Conservation (phyloP, 805 yeast genomes). For the Hagleromyces aurorensis region DNA sequence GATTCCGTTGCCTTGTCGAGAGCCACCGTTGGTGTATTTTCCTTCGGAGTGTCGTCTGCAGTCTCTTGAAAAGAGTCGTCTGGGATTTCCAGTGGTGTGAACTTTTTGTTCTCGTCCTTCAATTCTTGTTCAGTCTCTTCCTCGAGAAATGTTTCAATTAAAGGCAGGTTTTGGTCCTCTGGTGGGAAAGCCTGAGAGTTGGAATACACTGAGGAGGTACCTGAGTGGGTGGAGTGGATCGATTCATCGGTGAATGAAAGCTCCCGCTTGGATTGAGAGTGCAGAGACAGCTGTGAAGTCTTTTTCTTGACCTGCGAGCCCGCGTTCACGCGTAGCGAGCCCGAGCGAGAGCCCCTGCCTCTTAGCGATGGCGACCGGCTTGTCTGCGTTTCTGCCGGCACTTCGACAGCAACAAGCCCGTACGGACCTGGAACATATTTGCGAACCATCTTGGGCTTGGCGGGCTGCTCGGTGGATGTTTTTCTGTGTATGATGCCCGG, state of each 20-base stretch:
- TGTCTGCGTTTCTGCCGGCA: slow-evolving; percentile 38
- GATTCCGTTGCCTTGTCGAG: too few species aligned
- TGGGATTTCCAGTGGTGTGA: slow-evolving; percentile 8
- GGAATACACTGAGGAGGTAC: not conserved
- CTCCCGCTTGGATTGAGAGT: slow-evolving; percentile 8
- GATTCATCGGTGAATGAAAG: slow-evolving; percentile 7
- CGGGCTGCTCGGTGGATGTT: slow-evolving; percentile 16
- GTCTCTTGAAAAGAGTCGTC: slow-evolving; percentile 1
- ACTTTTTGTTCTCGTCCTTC: slow-evolving; percentile 10
- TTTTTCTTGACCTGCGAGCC: slow-evolving; percentile 9
- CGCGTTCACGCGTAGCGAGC: too few species aligned
- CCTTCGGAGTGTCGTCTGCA: too few species aligned
- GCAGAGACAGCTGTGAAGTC: slow-evolving; percentile 7
- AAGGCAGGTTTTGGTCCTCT: slow-evolving; percentile 5
- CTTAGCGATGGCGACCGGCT: slow-evolving; percentile 13
- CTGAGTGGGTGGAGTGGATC: not conserved
- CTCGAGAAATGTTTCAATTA: slow-evolving; percentile 18
- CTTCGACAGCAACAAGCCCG: slow-evolving; percentile 64
- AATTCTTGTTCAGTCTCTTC: slow-evolving; percentile 25
- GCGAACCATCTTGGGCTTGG: slow-evolving; percentile 41
- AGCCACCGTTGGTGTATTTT: too few species aligned
- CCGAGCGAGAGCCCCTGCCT: too few species aligned
- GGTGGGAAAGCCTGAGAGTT: slow-evolving; percentile 1
- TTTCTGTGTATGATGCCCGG: slow-evolving; percentile 24
- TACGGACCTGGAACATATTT: slow-evolving; percentile 68